phyloP scores from a whole-genome alignment of 352 stramenopile genomes.

The Phytophthora brassicae region DNA sequence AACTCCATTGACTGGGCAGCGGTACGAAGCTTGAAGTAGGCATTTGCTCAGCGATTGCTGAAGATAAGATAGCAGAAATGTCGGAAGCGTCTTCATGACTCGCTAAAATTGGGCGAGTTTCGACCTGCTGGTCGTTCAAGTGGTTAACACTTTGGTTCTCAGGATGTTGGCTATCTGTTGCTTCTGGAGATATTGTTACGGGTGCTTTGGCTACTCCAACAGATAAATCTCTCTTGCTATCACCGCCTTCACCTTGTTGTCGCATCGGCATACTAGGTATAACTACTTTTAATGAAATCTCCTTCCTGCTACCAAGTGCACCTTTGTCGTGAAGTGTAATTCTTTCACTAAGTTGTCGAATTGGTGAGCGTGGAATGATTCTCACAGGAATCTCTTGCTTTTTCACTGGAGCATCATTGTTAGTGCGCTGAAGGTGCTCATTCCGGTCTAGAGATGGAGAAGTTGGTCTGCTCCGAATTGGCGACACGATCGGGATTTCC shows the following conservation, averaged over 20 bases:
- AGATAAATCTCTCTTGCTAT: slow-evolving; percentile 1
- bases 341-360: slow-evolving; percentile 19
- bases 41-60: neutral
- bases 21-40: slow-evolving; percentile 45
- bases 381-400: slow-evolving; percentile 2
- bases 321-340: slow-evolving; percentile 24
- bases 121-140: neutral
- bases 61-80: neutral
- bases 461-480: slow-evolving; percentile 10
- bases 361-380: slow-evolving; percentile 14
- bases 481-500: slow-evolving; percentile 5
- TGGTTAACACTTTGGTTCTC: slow-evolving; percentile 1
- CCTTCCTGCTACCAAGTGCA: slow-evolving; percentile 5
- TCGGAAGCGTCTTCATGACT: neutral
- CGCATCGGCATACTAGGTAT: slow-evolving; percentile 7
- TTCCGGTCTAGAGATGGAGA: slow-evolving; percentile 11
- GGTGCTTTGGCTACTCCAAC: slow-evolving; percentile 1
- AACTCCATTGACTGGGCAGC: slow-evolving; percentile 58
- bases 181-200: neutral
- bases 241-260: slow-evolving; percentile 10
- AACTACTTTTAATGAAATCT: slow-evolving; percentile 2
- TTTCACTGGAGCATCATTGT: neutral
- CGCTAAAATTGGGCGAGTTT: neutral
- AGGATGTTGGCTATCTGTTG: slow-evolving; percentile 1
- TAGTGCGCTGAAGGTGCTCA: neutral